Base-by-base conservation (phyloP, 257 asterid species). In the Fraxinus excelsior region DNA sequence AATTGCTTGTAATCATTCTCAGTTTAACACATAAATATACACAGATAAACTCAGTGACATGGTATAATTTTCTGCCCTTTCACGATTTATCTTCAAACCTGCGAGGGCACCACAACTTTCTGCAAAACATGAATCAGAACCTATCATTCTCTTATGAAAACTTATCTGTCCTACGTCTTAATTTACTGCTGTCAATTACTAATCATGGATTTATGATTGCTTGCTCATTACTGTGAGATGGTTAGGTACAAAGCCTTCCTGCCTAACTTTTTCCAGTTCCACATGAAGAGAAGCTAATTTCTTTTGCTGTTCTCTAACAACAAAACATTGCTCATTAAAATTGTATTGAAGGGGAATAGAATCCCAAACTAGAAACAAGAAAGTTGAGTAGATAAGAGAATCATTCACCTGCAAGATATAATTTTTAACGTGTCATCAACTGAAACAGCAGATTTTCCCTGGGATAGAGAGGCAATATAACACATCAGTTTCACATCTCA, bases 391-490 rank as follows among this genome's bases (percentile, higher is more conserved):
- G 70, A 70, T 7, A 8, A 37, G 7, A 75, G 21, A 80, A 67
- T 60, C 84, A 84, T 69, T 58, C 81, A 92, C 97, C 94, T 89
- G 96, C 97, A 94, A 76, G 85, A 46, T 76, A 91, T 90, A 82
- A 94, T 86, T 87, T 89, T 90, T 83, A 90, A 78, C 5, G 96
- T 89, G 67, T 88, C 96, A 67, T 90, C 97, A 71, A 94, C 93
- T 64, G 97, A 94, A 74, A 92, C 66, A n/a, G 97, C 89, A 78
- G 96, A 87, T 42, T 83, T 84, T 16, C 85, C 97, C 98, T 94
- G 92, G 65, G 75, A 89, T 70, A 72, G 73, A 72, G 78, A 82
- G 37, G 46, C 35, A 31, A 8, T 73, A 70, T 32, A 79, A n/a
- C 18, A 11, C 40, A 71, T 80, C 79, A 70, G 35, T 21, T 35